Conservation (phyloP, 2,329 filamentous ascomycete genomes). For the Fusarium sambucinum region DNA sequence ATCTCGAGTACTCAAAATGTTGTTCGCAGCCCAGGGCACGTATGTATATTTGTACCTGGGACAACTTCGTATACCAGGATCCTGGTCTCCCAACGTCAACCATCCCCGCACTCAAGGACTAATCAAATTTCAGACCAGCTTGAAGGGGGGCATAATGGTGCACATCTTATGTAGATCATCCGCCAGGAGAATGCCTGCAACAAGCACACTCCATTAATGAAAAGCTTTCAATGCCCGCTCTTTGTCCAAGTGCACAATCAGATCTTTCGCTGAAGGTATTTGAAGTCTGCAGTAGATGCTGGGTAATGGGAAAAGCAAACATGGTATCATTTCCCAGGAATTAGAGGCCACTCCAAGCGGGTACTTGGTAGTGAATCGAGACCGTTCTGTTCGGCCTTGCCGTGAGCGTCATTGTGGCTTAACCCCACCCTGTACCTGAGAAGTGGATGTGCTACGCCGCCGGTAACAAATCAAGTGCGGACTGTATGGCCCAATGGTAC, state of each 20-base stretch:
- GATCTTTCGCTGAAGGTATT: constrained; percentile 8
- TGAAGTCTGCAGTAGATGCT: background rate
- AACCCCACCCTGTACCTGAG: constrained; percentile 47
- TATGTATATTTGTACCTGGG: background rate
- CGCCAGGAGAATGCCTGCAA: constrained; percentile 24
- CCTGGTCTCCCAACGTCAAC: constrained; percentile 4
- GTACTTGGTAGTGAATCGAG: constrained; percentile 41
- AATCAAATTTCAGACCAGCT: constrained; percentile 29
- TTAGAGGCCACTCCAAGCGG: constrained; percentile 32
- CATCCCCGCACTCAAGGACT: constrained; percentile 29
- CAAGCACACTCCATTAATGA: constrained; percentile 12
- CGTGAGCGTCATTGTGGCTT: constrained; percentile 41
- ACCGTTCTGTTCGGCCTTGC: constrained; percentile 49
- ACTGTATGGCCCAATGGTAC: background rate
- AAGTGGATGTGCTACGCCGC: constrained; percentile 35
- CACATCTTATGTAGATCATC: constrained; percentile 49
- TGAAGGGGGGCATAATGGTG: constrained; percentile 41
- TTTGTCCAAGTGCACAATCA: background rate
- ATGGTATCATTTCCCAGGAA: constrained; percentile 9
- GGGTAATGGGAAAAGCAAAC: constrained; percentile 1
- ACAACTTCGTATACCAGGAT: constrained; percentile 21
- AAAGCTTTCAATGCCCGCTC: background rate
- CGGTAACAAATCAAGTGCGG: constrained; percentile 28
- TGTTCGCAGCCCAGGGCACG: background rate
- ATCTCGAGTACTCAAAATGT: background rate